Evolutionary conservation across 1,139 yeast species (phyloP).

Genomic region (Saccharomyces hybrid): DNA sequence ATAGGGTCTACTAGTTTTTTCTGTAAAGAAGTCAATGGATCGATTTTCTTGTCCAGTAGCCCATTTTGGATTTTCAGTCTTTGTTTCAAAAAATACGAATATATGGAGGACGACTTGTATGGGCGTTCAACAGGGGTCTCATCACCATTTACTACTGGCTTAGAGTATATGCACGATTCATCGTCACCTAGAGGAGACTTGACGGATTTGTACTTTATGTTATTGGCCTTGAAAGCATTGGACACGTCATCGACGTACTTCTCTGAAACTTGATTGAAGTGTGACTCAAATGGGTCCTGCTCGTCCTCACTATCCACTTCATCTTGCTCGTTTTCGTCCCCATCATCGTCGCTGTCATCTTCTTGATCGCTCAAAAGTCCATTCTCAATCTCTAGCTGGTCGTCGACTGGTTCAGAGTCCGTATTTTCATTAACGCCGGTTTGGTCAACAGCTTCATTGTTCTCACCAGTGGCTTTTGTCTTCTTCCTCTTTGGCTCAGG

Average conservation of each 20-base stretch:
- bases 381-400: constrained; percentile 12
- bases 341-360: constrained; percentile 30
- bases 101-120: constrained; percentile 19
- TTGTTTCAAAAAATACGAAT: constrained; percentile 32
- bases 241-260: constrained; percentile 34
- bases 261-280: constrained; percentile 55
- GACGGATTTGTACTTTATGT: constrained; percentile 17
- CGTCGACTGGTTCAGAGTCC: constrained; percentile 29
- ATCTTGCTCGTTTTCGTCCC: constrained; percentile 28
- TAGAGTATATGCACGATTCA: constrained; percentile 22
- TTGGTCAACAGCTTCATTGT: constrained; percentile 33
- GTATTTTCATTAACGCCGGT: constrained; percentile 33
- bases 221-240: constrained; percentile 18
- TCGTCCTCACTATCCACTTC: constrained; percentile 32
- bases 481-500: constrained; percentile 29
- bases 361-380: constrained; percentile 21
- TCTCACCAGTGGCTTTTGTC: constrained; percentile 31
- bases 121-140: constrained; percentile 13
- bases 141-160: constrained; percentile 14
- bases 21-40: constrained; percentile 35
- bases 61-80: constrained; percentile 27
- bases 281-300: constrained; percentile 59
- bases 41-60: constrained; percentile 14
- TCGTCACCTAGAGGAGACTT: constrained; percentile 14
- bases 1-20: constrained; percentile 49